A percentile compares a stretch with the other conserved stretches of the same genome.
Evolutionary conservation across 345 rosid genomes (phyloP).

Genomic region (Barbarea vulgaris): DNA sequence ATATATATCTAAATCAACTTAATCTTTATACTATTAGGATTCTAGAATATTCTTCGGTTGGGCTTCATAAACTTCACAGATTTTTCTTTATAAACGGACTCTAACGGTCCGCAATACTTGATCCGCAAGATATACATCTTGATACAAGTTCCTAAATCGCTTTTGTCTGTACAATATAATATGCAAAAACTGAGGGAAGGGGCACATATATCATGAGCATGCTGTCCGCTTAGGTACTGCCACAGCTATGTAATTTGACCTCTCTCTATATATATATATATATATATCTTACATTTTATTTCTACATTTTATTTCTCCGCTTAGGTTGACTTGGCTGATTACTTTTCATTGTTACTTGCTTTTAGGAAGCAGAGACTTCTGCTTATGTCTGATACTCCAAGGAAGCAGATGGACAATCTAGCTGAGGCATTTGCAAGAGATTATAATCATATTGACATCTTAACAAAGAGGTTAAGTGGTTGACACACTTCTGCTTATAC

Average conservation of each 20-base stretch:
- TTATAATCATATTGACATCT: slow-evolving; percentile 81
- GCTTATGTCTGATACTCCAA: slow-evolving; percentile 93
- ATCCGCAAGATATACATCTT: too few species aligned
- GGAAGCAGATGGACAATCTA: slow-evolving; percentile 90
- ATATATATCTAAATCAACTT: too few species aligned
- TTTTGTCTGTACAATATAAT: slow-evolving; percentile 60
- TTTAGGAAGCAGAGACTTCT: slow-evolving; percentile 91
- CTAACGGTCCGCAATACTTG: too few species aligned
- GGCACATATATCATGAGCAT: slow-evolving; percentile 88
- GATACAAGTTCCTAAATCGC: slow-evolving; percentile 32
- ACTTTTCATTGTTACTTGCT: slow-evolving; percentile 25
- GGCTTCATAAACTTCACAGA: too few species aligned
- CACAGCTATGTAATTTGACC: slow-evolving; percentile 71
- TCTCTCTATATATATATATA: slow-evolving; percentile 10
- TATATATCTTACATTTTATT: too few species aligned
- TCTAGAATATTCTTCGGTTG: too few species aligned
- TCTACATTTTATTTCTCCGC: neutral
- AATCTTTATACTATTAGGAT: too few species aligned
- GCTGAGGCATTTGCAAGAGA: slow-evolving; percentile 79
- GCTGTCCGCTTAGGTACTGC: slow-evolving; percentile 96
- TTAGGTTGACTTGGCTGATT: slow-evolving; percentile 19
- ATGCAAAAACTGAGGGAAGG: slow-evolving; percentile 97
- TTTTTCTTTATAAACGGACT: too few species aligned
- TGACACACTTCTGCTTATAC: too few species aligned
- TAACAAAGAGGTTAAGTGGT: slow-evolving; percentile 85